phyloP scores from a whole-genome alignment of 768 basidiomycete genomes.

The Cyclocybe cylindracea region DNA sequence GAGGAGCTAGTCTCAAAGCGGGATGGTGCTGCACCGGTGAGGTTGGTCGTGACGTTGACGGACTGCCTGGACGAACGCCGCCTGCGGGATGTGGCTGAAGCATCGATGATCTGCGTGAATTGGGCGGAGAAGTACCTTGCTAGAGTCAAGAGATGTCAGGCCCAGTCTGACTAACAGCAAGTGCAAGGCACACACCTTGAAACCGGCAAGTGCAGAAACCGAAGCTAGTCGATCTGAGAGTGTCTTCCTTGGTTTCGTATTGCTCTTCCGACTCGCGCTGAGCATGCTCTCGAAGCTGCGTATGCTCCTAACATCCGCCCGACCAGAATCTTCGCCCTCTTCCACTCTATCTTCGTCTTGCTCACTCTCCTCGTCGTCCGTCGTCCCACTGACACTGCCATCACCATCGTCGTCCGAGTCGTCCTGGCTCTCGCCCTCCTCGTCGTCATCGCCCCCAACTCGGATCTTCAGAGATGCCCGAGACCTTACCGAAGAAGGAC shows the following conservation, averaged over 20 bases:
- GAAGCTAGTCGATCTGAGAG: conserved; percentile 82
- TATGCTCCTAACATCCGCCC: conserved; percentile 70
- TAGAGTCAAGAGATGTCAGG: no score
- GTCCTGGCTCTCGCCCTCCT: conserved; percentile 26
- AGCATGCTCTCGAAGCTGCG: conserved; percentile 89
- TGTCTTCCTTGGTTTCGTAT: conserved; percentile 52
- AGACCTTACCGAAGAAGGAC: conserved; percentile 34
- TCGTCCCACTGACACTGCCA: conserved; percentile 30
- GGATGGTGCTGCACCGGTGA: conserved; percentile 35
- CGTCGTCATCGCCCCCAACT: conserved; percentile 41
- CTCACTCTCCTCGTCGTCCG: conserved; percentile 35
- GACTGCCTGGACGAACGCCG: conserved; percentile 5
- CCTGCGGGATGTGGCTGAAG: conserved; percentile 22
- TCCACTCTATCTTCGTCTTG: conserved; percentile 27
- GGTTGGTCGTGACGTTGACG: conserved; percentile 25
- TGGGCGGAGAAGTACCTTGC: conserved; percentile 27
- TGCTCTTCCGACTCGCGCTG: conserved; percentile 42
- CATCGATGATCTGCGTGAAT: conserved; percentile 42
- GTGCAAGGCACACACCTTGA: conserved; percentile 8
- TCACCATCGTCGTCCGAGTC: conserved; percentile 42
- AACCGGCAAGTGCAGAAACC: conserved; percentile 61
- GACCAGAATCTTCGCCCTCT: conserved; percentile 35
- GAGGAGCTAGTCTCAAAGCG: conserved; percentile 53
- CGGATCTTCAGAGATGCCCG: conserved; percentile 15
- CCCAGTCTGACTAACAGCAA: neutral